Percentiles rank a stretch among this genome's conserved stretches.
Evolutionary conservation across 169 alveolate genomes (phyloP).

Genomic region (Cryptosporidium viatorum): DNA sequence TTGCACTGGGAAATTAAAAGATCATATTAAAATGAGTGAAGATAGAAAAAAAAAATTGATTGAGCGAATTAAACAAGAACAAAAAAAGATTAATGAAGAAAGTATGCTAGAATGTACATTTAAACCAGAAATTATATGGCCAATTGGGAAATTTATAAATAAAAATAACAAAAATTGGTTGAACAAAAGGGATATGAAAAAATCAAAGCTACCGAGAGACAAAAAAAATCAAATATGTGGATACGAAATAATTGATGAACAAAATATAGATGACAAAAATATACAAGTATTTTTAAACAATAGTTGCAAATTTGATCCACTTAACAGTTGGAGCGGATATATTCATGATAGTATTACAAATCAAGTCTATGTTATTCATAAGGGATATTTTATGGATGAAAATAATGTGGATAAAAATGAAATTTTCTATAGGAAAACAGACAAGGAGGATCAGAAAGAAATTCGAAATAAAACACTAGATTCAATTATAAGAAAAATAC

Average conservation of each 20-base stretch:
- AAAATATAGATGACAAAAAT: conserved; percentile 2
- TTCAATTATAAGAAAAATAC: conserved; percentile 1
- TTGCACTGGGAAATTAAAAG: conserved; percentile 25
- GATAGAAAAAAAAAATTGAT: conserved; percentile 42
- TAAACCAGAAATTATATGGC: conserved; percentile 69
- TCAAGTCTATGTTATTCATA: conserved; percentile 36
- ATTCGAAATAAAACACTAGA: background rate
- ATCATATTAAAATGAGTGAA: conserved; percentile 28
- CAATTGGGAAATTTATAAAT: conserved; percentile 5
- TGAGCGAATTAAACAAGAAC: conserved; percentile 35
- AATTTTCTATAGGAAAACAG: conserved; percentile 8
- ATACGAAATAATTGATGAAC: conserved; percentile 28
- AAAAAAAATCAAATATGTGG: conserved; percentile 31
- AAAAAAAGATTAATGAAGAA: background rate
- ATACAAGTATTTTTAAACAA: background rate
- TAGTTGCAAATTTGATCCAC: background rate
- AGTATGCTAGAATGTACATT: conserved; percentile 18
- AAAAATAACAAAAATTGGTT: conserved; percentile 19
- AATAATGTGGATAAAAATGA: background rate
- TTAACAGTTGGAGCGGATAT: conserved; percentile 32
- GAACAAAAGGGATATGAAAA: background rate
- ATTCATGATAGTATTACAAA: conserved; percentile 25
- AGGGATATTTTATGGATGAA: conserved; percentile 8
- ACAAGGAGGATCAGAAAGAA: conserved; percentile 8
- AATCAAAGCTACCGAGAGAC: background rate